phyloP scores from a whole-genome alignment of 208 protist species.

The Porcisia hertigi region DNA sequence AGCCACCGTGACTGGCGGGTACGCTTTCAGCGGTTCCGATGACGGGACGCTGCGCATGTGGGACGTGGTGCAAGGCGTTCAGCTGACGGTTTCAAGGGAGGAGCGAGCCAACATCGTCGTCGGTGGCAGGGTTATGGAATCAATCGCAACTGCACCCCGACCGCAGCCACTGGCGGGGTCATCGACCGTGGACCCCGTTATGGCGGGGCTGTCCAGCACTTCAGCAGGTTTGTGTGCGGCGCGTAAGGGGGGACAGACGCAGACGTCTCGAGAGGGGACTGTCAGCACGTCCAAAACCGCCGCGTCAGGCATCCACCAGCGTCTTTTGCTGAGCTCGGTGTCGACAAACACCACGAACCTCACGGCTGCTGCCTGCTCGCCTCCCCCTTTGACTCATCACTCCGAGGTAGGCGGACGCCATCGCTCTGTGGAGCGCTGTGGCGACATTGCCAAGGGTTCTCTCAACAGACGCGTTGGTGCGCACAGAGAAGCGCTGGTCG shows the following conservation, averaged over 20 bases:
- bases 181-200: background rate
- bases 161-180: background rate
- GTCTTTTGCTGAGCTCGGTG: background rate
- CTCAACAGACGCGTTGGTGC: background rate
- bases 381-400: background rate
- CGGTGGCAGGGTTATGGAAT: too few relatives aligned
- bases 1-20: slow-evolving; percentile 43
- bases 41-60: slow-evolving; percentile 73
- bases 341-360: background rate
- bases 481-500: background rate
- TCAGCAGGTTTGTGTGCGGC: background rate
- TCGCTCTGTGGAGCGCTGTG: background rate
- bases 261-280: too few relatives aligned
- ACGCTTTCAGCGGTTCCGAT: slow-evolving; percentile 67
- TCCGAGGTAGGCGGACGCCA: background rate
- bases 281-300: background rate
- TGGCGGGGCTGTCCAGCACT: background rate
- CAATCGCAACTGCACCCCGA: background rate
- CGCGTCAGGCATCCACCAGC: background rate
- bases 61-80: slow-evolving; percentile 42
- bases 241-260: too few relatives aligned
- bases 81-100: slow-evolving; percentile 41
- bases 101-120: slow-evolving; percentile 16
- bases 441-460: background rate
- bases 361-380: background rate